A percentile compares a stretch with the other conserved stretches of the same genome.
phyloP scores from a whole-genome alignment of 1,284 basidiomycete genomes.

The Ceratobasidium sp. region DNA sequence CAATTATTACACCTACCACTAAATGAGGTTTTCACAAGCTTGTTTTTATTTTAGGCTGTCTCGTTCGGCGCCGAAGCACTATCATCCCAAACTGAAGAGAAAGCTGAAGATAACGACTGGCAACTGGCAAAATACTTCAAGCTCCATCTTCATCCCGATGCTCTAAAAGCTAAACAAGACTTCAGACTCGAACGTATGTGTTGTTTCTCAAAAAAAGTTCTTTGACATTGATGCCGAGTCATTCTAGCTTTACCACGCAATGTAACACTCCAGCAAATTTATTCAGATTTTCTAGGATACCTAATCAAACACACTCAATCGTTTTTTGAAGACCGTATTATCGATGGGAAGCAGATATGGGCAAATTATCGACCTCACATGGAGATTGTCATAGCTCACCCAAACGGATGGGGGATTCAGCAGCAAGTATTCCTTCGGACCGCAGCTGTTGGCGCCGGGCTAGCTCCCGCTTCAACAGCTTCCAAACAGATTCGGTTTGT shows the following conservation, averaged over 20 bases:
- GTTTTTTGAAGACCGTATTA: conserved; percentile 29
- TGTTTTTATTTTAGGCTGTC: background rate
- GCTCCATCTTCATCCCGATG: conserved; percentile 38
- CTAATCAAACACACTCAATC: conserved; percentile 31
- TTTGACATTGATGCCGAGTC: too few relatives aligned
- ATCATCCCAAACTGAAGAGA: background rate
- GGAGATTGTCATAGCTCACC: conserved; percentile 40
- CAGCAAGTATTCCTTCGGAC: conserved; percentile 40
- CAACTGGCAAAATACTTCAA: conserved; percentile 34
- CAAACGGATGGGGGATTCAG: conserved; percentile 39
- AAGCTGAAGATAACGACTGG: conserved; percentile 27
- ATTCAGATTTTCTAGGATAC: conserved; percentile 41
- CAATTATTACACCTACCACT: background rate
- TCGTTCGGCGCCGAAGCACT: conserved; percentile 36
- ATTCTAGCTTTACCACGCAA: conserved; percentile 13
- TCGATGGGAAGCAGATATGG: conserved; percentile 34
- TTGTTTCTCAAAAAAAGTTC: background rate
- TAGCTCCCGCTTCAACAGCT: background rate
- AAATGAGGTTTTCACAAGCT: too few relatives aligned
- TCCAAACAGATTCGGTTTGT: conserved; percentile 35
- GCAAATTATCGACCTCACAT: background rate
- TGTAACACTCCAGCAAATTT: conserved; percentile 31
- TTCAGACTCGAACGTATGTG: background rate
- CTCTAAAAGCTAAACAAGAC: background rate
- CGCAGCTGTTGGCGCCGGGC: conserved; percentile 38